Conservation (phyloP, 1,139 yeast species). For the Arxiozyma slooffiae region DNA sequence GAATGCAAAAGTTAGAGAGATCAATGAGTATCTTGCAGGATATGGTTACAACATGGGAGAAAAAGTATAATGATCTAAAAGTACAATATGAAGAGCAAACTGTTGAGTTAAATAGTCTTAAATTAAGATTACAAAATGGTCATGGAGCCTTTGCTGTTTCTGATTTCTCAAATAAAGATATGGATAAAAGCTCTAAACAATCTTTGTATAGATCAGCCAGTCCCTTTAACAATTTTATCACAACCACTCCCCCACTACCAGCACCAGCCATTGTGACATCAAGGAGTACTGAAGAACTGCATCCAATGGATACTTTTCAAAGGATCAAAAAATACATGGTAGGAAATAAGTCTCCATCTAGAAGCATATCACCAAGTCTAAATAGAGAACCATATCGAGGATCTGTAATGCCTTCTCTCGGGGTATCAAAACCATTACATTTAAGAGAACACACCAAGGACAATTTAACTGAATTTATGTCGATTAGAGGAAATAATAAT, state of each 20-base stretch:
- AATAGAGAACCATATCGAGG: not conserved
- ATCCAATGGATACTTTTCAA: not conserved
- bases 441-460: not conserved
- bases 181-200: not conserved
- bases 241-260: not conserved
- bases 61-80: conserved; percentile 41
- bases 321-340: conserved; percentile 1
- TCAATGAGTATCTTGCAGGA: conserved; percentile 57
- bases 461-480: not conserved
- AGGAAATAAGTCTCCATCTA: not conserved
- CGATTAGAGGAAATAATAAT: not conserved
- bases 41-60: conserved; percentile 65
- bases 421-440: not conserved
- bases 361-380: not conserved
- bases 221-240: not conserved
- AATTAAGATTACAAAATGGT: not conserved
- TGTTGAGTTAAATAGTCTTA: not conserved
- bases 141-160: not conserved
- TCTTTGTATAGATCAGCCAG: not conserved
- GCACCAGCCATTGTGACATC: not conserved
- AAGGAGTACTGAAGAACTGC: not conserved
- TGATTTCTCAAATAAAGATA: not conserved
- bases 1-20: conserved; percentile 46
- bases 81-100: conserved; percentile 6
- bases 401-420: not conserved